Evolutionary conservation across 257 asterid species (phyloP).

Genomic region (Coffea eugenioides): DNA sequence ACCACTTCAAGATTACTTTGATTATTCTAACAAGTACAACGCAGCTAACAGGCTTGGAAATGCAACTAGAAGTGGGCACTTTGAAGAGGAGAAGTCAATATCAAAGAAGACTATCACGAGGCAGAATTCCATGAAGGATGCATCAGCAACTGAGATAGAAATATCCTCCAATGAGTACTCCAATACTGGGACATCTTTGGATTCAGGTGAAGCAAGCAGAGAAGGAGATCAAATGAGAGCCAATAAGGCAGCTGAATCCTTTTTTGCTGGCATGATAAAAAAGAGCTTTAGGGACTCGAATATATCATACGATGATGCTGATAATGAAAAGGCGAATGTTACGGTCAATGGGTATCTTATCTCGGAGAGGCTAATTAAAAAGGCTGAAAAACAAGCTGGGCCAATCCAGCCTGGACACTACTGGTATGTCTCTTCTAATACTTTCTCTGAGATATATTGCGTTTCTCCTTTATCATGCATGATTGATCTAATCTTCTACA

Average conservation of each 20-base stretch:
- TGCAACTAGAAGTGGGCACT: conserved; percentile 49
- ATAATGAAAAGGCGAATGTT: conserved; percentile 47
- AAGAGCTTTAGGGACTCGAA: conserved; percentile 45
- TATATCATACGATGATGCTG: conserved; percentile 29
- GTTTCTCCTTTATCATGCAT: not conserved
- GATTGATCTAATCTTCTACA: not conserved
- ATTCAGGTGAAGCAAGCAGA: conserved; percentile 57
- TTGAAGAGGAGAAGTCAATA: conserved; percentile 38
- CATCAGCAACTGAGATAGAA: conserved; percentile 73
- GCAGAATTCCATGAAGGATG: conserved; percentile 43
- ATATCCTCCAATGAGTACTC: conserved; percentile 68
- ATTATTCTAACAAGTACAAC: conserved; percentile 51
- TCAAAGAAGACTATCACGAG: conserved; percentile 28
- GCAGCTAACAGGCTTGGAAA: conserved; percentile 30
- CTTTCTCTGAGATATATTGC: not conserved
- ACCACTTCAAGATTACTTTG: conserved; percentile 66
- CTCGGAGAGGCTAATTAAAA: conserved; percentile 50
- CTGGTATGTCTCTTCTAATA: conserved; percentile 51
- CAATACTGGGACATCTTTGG: conserved; percentile 74
- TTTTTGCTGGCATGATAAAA: conserved; percentile 52
- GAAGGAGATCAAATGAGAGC: conserved; percentile 41
- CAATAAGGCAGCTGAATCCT: conserved; percentile 42
- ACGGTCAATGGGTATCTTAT: conserved; percentile 77
- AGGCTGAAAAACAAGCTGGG: conserved; percentile 81
- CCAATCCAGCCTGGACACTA: conserved; percentile 79